A percentile compares a stretch with the other conserved stretches of the same genome.
These are phyloP conservation scores for Trichosanthes cucumerina DNA, from an alignment of 306 rosid species.

Conservation along the genomic window DNA sequence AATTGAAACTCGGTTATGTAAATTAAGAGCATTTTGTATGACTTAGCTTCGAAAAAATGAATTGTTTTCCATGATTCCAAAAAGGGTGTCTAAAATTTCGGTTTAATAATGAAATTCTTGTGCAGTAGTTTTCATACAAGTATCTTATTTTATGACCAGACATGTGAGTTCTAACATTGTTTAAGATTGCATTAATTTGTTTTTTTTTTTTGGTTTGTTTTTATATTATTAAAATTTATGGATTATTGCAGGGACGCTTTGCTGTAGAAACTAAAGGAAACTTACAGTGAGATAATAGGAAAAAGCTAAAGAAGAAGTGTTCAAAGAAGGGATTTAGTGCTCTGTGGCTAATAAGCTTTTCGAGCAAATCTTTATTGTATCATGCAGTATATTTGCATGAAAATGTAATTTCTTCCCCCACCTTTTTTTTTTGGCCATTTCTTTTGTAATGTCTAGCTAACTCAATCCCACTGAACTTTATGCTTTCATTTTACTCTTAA, in stretches of 20 bases:
- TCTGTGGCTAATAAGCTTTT: background rate
- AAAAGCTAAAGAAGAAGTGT: conserved; percentile 40
- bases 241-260: background rate
- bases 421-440: background rate
- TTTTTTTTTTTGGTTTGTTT: background rate
- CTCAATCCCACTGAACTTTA: background rate
- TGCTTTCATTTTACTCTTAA: background rate
- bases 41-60: background rate
- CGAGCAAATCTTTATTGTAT: background rate
- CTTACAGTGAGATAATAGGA: conserved; percentile 51
- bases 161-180: background rate
- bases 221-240: background rate
- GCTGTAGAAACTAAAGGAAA: conserved; percentile 41
- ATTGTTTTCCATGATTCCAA: background rate
- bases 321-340: background rate
- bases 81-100: background rate
- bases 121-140: conserved; percentile 9
- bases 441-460: background rate
- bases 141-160: conserved; percentile 1
- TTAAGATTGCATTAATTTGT: background rate
- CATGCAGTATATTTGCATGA: background rate
- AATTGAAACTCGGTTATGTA: background rate
- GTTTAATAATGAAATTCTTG: background rate
- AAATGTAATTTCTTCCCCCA: background rate
- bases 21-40: background rate